Conservation (phyloP, 352 stramenopile genomes). For the Pythium phragmiticola region DNA sequence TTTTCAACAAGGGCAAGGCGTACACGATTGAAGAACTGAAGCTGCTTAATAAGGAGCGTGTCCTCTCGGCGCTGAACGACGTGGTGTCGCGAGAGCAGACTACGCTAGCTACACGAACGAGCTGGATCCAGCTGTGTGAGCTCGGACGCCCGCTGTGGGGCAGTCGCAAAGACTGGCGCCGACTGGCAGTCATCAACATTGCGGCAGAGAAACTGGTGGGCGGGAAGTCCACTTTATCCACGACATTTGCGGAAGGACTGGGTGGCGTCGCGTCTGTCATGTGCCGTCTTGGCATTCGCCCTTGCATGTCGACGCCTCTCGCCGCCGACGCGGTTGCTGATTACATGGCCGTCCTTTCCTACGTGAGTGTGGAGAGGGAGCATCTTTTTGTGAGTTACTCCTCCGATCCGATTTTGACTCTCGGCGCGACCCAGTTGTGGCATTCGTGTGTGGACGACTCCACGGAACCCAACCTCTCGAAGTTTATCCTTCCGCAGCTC, state of each 20-base stretch:
- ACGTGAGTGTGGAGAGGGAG: slow-evolving; percentile 25
- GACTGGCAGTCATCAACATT: not conserved
- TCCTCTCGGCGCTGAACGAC: not conserved
- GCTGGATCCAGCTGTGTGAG: not conserved
- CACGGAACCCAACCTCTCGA: slow-evolving; percentile 4
- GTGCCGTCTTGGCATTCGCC: slow-evolving; percentile 28
- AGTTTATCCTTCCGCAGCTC: slow-evolving; percentile 24
- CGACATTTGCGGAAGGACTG: not conserved
- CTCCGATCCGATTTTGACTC: slow-evolving; percentile 23
- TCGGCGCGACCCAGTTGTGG: slow-evolving; percentile 26
- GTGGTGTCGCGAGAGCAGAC: not conserved
- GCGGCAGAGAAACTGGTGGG: slow-evolving; percentile 2
- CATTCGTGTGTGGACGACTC: slow-evolving; percentile 20
- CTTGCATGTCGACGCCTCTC: slow-evolving; percentile 21
- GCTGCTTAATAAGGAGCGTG: not conserved
- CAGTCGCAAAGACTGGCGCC: not conserved
- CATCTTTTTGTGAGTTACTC: slow-evolving; percentile 23
- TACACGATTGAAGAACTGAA: not conserved
- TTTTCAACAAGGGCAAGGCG: not conserved
- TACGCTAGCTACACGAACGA: not conserved
- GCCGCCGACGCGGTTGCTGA: slow-evolving; percentile 24
- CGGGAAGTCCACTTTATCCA: not conserved
- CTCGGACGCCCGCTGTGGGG: slow-evolving; percentile 6
- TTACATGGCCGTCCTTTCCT: slow-evolving; percentile 28
- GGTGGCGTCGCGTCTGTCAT: slow-evolving; percentile 19